Base-by-base conservation (phyloP, 1,284 basidiomycete genomes). In the Marasmius fiardii region DNA sequence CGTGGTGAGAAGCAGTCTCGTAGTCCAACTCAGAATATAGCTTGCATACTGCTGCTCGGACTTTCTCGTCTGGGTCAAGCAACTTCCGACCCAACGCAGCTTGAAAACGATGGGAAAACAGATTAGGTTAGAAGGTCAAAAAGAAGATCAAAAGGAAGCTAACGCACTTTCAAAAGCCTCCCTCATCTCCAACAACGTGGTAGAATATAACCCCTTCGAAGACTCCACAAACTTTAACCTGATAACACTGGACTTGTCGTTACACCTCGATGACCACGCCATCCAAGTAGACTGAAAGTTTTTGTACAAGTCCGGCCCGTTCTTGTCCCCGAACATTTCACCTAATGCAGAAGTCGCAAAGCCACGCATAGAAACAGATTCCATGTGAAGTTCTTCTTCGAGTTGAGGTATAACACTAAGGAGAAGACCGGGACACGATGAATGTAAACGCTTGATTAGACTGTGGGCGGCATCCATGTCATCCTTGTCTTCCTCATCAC, bases 371-470 rank as follows among this genome's bases (percentile, higher is more conserved):
- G 83, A 78, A 0, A 85, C 71, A 43, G 93, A 85, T 58, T 93
- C 90, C 0, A 90, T 86, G 16, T 85, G 81, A 4, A 98, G 78
- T 67, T 98, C 94, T 64, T 94, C 91, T 69, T 97, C 95, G 12
- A 99, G 82, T 57, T 95, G 89, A 0, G 96, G 96, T 14, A 99
- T 87, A 47, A 98, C 93, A 67, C 90, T 94, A 64, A 92, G 85
- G 0, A 99, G 75, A 14, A 98, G 75, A 11, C 82, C 77, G 0
- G 96, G 94, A 64, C 88, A 93, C 20, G 89, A 81, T 26, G 83
- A 82, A 69, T 92, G 88, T 26, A 99, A 82, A 43, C 87, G 85
- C 63, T 92, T 87, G 68, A 99, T 88, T 58, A 98, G 87, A 43
- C 85, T 80, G 70, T 99, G 95, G 1, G 92, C 89, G 0, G 77